Percentiles rank a stretch among this genome's conserved stretches.
These are phyloP conservation scores for Metarhizium humberi DNA, from an alignment of 2,329 filamentous ascomycete genomes.

Conservation along the genomic window DNA sequence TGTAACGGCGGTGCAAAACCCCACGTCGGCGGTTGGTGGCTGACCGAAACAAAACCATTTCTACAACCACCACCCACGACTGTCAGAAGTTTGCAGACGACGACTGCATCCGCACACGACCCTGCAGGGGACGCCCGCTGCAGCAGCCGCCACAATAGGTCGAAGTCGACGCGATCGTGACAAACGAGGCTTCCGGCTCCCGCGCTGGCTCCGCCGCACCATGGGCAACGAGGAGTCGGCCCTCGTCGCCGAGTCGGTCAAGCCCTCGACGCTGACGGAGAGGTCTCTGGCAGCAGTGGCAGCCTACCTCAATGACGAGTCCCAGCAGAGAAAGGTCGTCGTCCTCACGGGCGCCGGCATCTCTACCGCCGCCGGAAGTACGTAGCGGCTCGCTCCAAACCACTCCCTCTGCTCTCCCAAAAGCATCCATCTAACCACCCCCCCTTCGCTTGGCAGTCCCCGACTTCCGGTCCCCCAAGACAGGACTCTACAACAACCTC, in stretches of 20 bases:
- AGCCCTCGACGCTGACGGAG: slow-evolving; percentile 55
- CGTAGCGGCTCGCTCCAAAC: neutral
- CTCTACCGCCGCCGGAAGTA: slow-evolving; percentile 61
- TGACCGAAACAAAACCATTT: neutral
- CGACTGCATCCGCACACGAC: neutral
- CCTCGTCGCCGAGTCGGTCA: slow-evolving; percentile 50
- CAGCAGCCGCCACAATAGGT: slow-evolving; percentile 25
- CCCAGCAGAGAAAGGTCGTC: slow-evolving; percentile 60
- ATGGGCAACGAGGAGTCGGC: slow-evolving; percentile 85
- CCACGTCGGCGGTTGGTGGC: neutral
- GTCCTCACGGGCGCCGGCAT: slow-evolving; percentile 91
- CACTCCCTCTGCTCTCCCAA: too few relatives aligned
- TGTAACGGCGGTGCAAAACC: slow-evolving; percentile 5
- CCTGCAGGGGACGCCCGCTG: neutral
- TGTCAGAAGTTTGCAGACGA: neutral
- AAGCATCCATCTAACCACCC: neutral
- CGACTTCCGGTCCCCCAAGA: slow-evolving; percentile 89
- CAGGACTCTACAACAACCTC: slow-evolving; percentile 88
- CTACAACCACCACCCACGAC: neutral
- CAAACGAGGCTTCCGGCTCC: slow-evolving; percentile 22
- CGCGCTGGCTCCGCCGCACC: slow-evolving; percentile 30
- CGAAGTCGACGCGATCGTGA: slow-evolving; percentile 27
- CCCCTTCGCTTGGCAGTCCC: slow-evolving; percentile 48
- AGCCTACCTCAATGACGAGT: slow-evolving; percentile 62
- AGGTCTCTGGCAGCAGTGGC: slow-evolving; percentile 68